Percentiles rank a stretch among this genome's conserved stretches.
Evolutionary conservation across 345 rosid genomes (phyloP).

Genomic region (Eucalyptus victrix): DNA sequence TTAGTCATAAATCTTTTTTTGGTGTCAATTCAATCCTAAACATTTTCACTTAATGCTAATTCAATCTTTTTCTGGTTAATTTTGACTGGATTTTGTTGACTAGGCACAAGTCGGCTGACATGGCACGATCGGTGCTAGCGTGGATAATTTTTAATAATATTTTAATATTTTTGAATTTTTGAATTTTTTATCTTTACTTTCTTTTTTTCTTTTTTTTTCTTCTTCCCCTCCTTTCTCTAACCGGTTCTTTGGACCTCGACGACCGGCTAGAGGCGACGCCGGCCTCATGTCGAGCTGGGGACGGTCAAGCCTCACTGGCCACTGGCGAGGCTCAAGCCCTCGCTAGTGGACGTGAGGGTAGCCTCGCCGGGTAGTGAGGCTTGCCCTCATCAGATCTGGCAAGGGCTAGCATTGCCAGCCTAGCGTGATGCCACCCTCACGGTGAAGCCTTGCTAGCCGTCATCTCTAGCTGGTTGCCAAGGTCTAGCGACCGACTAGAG

Average conservation of each 20-base stretch:
- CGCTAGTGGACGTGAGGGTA: too few species aligned
- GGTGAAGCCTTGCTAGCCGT: accelerated
- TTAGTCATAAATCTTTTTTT: too few species aligned
- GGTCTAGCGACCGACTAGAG: accelerated
- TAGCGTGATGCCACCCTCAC: accelerated
- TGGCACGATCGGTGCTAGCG: accelerated
- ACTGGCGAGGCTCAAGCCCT: too few species aligned
- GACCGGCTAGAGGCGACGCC: accelerated
- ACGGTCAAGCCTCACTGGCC: too few species aligned
- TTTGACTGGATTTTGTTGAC: accelerated
- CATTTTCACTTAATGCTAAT: too few species aligned
- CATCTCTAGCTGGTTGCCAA: accelerated
- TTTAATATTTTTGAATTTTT: too few species aligned
- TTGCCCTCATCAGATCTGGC: accelerated
- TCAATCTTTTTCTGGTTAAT: too few species aligned
- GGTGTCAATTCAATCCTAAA: accelerated
- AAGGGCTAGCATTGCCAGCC: too few species aligned
- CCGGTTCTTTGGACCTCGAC: accelerated
- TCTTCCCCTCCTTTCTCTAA: too few species aligned
- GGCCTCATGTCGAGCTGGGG: accelerated
- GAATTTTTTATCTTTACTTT: accelerated
- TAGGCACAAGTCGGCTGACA: accelerated
- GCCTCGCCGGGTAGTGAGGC: accelerated
- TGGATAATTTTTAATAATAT: too few species aligned
- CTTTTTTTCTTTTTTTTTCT: accelerated